phyloP scores from a whole-genome alignment of 2,329 filamentous ascomycete species.

The Phialophora expanda region DNA sequence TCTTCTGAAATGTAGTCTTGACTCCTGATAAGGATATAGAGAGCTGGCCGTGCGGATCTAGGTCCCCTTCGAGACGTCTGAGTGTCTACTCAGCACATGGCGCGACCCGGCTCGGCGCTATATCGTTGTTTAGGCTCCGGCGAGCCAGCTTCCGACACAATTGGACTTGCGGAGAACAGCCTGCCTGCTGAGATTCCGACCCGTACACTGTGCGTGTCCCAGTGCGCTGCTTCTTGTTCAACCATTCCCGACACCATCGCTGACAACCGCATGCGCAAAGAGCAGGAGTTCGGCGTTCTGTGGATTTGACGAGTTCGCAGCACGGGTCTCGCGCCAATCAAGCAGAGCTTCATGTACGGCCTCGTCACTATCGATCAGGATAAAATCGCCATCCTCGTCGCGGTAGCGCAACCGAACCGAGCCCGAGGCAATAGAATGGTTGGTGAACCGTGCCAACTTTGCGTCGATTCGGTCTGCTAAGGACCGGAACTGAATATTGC shows the following conservation, averaged over 20 bases:
- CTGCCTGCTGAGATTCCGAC: not conserved
- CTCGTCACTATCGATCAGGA: constrained; percentile 93
- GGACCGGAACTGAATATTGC: constrained; percentile 92
- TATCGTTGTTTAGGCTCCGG: not conserved
- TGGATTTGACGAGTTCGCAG: constrained; percentile 57
- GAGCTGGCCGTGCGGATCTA: not conserved
- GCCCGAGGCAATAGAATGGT: constrained; percentile 79
- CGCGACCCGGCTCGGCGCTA: not conserved
- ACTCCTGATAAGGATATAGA: constrained; percentile 5
- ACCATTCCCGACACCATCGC: constrained; percentile 22
- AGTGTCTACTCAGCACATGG: not conserved
- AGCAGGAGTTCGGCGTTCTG: constrained; percentile 38
- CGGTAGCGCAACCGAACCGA: constrained; percentile 86
- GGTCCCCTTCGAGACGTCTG: not conserved
- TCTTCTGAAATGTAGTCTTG: constrained; percentile 26
- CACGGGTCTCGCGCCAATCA: constrained; percentile 83
- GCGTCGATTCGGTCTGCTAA: constrained; percentile 95
- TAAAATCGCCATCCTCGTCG: constrained; percentile 90
- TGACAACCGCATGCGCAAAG: constrained; percentile 33
- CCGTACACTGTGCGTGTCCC: not conserved
- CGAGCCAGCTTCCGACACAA: not conserved
- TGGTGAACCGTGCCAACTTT: constrained; percentile 86
- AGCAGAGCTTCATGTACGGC: constrained; percentile 95
- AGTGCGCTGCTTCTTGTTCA: constrained; percentile 3
- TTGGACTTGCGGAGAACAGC: not conserved